Conservation (phyloP, 2,329 filamentous ascomycete genomes). For the Hymenoscyphus albidus region DNA sequence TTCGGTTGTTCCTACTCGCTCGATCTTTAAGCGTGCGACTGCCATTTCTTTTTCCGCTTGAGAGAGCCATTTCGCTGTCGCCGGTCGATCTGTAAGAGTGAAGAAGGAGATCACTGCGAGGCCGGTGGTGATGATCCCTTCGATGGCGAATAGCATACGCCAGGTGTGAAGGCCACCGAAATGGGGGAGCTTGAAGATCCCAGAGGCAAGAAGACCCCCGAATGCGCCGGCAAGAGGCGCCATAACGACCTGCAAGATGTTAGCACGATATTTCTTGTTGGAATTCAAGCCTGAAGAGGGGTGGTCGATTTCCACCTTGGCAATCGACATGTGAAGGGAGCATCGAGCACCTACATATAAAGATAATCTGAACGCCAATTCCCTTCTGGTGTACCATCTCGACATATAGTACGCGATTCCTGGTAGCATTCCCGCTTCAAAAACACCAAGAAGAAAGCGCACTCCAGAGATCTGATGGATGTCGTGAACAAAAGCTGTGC, state of each 20-base stretch:
- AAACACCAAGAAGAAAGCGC: slow-evolving; percentile 63
- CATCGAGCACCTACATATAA: slow-evolving; percentile 46
- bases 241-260: slow-evolving; percentile 49
- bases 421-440: slow-evolving; percentile 62
- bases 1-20: slow-evolving; percentile 58
- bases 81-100: slow-evolving; percentile 65
- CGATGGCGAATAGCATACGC: slow-evolving; percentile 71
- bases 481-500: slow-evolving; percentile 61
- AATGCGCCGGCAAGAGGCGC: slow-evolving; percentile 68
- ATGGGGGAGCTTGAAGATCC: slow-evolving; percentile 56
- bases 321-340: neutral
- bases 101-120: slow-evolving; percentile 58
- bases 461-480: slow-evolving; percentile 49
- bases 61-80: slow-evolving; percentile 62
- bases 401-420: slow-evolving; percentile 72
- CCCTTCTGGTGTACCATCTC: slow-evolving; percentile 66
- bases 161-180: slow-evolving; percentile 51
- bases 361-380: slow-evolving; percentile 63
- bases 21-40: slow-evolving; percentile 63
- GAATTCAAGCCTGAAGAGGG: neutral
- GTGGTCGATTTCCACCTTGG: neutral
- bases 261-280: neutral
- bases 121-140: slow-evolving; percentile 59
- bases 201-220: slow-evolving; percentile 62
- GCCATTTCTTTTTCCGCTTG: slow-evolving; percentile 64